Evolutionary conservation across 2,329 filamentous ascomycete species (phyloP).

Genomic region (Boeremia exigua): DNA sequence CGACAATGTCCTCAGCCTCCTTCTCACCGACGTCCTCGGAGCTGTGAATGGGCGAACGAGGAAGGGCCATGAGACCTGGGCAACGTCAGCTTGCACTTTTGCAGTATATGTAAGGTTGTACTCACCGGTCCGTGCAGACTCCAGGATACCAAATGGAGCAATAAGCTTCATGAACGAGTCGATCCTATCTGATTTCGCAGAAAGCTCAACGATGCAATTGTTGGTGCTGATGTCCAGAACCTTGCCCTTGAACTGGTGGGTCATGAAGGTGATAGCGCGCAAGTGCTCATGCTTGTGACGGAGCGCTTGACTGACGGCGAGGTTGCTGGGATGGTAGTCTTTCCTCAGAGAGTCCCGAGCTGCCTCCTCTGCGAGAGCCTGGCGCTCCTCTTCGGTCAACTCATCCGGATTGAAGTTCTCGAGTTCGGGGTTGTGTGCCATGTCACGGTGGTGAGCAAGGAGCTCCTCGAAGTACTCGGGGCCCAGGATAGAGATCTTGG

Average conservation of each 20-base stretch:
- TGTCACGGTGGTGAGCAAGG: constrained; percentile 92
- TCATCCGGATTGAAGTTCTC: constrained; percentile 31
- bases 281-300: constrained; percentile 98
- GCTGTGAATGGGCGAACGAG: constrained; percentile 84
- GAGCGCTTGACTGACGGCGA: constrained; percentile 86
- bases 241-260: constrained; percentile 97
- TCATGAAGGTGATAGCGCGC: constrained; percentile 92
- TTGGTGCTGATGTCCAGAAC: constrained; percentile 97
- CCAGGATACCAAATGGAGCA: constrained; percentile 91
- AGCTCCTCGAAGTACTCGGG: constrained; percentile 99
- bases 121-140: constrained; percentile 85
- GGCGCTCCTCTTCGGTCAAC: constrained; percentile 41
- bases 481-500: constrained; percentile 95
- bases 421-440: constrained; percentile 61
- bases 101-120: constrained; percentile 13
- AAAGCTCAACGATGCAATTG: constrained; percentile 97
- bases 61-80: constrained; percentile 88
- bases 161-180: constrained; percentile 98
- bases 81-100: constrained; percentile 19
- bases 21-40: constrained; percentile 76
- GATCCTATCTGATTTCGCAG: constrained; percentile 90
- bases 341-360: constrained; percentile 51
- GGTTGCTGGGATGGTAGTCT: constrained; percentile 89
- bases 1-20: constrained; percentile 93
- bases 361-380: constrained; percentile 39